Evolutionary conservation across 345 rosid genomes (phyloP).

Genomic region (Atalantia buxifolia): DNA sequence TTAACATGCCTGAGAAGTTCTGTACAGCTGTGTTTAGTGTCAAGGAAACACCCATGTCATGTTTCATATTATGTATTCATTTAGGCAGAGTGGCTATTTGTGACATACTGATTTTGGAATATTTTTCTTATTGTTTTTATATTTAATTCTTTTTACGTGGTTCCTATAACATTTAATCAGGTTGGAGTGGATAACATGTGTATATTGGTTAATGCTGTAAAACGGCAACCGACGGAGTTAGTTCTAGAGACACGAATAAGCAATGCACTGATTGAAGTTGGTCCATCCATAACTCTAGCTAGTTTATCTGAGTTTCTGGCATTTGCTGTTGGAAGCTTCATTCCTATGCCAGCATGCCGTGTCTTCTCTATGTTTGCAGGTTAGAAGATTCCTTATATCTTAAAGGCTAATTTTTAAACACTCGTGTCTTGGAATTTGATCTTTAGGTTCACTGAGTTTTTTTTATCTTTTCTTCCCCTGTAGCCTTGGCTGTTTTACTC

Average conservation of each 20-base stretch:
- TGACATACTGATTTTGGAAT: neutral
- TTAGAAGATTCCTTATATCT: constrained; percentile 19
- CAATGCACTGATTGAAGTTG: constrained; percentile 94
- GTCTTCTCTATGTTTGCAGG: constrained; percentile 99
- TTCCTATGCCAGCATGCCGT: constrained; percentile 98
- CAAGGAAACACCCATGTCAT: neutral
- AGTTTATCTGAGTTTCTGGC: constrained; percentile 95
- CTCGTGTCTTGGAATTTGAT: neutral
- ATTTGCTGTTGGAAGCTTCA: constrained; percentile 94
- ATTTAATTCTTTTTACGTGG: neutral
- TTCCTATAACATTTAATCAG: constrained; percentile 31
- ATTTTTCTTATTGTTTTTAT: neutral
- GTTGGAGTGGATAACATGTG: constrained; percentile 99
- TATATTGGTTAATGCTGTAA: constrained; percentile 95
- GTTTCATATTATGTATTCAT: neutral
- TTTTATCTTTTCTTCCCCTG: neutral
- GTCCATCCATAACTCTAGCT: constrained; percentile 95
- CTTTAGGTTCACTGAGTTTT: neutral
- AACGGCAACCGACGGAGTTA: constrained; percentile 67
- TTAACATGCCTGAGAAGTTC: neutral
- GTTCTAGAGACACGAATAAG: constrained; percentile 82
- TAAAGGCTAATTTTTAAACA: constrained; percentile 1
- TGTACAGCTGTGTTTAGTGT: neutral
- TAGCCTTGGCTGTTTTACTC: constrained; percentile 60
- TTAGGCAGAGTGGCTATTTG: neutral